Base-by-base conservation (phyloP, 2,329 filamentous ascomycete species). In the Nothophoma quercina region DNA sequence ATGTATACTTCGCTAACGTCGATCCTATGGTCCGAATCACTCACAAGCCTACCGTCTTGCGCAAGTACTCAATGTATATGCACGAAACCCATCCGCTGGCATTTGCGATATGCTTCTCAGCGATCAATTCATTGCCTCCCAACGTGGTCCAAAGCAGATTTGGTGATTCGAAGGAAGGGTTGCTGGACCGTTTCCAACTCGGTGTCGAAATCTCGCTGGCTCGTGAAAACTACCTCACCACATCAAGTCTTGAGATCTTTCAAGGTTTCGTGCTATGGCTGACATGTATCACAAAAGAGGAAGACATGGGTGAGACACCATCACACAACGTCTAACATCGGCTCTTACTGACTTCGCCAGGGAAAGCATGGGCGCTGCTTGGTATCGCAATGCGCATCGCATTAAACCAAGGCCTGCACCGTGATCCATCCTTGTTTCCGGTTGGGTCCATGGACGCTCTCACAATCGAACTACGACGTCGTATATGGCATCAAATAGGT, bases 241-340 rank as follows among this genome's bases (percentile, higher is more conserved):
- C 69, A 22, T 69, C 71, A 19, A 73, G 62, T 26, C 56, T 74
- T 2, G 73, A 75, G 29, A 63, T 75, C 1, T 65, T 75, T 7
- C 72, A 75, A 46, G 72, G 64, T 2, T 74, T 75, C 23, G 56
- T 75, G 1, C 23, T 75, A 13, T 74, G 71, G 68, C 51, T 75
- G 29, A 74, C 69, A 6, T 73, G 72, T 32, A 72, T 74, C 23
- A 72, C 68, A 1, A 65, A 63, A 43, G 73, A 75, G 56, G 71
- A 75, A 36, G 71, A 74, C 28, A 75, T 75, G 69, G 67, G 71
- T 70, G 64, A 40, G 64, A 42, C 12, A n/a, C 5, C 22, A 15
- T 16, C 2, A 2, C 13, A 7, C 5, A 16, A 6, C 4, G 5
- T 2, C 3, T 7, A 3, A 12, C 10, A 10, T 15, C 2, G 22